phyloP scores from a whole-genome alignment of 208 protist genomes.

The Leishmania mexicana region DNA sequence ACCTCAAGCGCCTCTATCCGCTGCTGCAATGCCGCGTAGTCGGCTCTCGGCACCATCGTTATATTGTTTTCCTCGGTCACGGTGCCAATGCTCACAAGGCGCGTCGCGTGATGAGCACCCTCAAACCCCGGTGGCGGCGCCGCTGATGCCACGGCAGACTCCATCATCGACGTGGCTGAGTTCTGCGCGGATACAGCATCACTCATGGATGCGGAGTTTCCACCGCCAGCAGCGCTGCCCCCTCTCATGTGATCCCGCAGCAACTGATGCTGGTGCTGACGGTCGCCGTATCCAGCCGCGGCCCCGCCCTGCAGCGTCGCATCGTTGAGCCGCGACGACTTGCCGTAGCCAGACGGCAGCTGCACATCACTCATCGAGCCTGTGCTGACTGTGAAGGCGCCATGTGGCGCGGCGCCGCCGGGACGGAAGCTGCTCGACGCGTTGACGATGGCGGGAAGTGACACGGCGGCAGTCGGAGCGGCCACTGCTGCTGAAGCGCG shows the following conservation, averaged over 20 bases:
- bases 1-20: conserved; percentile 47
- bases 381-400: neutral
- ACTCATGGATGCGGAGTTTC: neutral
- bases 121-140: neutral
- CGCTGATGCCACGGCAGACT: neutral
- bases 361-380: conserved; percentile 10
- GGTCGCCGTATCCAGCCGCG: neutral
- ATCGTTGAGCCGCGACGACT: conserved; percentile 40
- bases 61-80: conserved; percentile 79
- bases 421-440: neutral
- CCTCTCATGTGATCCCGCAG: conserved; percentile 25
- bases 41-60: conserved; percentile 47
- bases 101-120: conserved; percentile 34
- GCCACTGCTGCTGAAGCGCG: neutral
- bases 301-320: neutral
- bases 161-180: neutral
- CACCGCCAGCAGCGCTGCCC: neutral
- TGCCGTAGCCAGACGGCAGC: conserved; percentile 54
- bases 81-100: conserved; percentile 54
- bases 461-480: neutral
- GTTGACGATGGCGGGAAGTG: conserved; percentile 2
- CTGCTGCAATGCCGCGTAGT: conserved; percentile 49
- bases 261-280: neutral
- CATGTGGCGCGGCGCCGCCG: neutral
- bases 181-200: conserved; percentile 1